phyloP scores from a whole-genome alignment of 2,329 filamentous ascomycete species.

The Amesomyces nigricolor region DNA sequence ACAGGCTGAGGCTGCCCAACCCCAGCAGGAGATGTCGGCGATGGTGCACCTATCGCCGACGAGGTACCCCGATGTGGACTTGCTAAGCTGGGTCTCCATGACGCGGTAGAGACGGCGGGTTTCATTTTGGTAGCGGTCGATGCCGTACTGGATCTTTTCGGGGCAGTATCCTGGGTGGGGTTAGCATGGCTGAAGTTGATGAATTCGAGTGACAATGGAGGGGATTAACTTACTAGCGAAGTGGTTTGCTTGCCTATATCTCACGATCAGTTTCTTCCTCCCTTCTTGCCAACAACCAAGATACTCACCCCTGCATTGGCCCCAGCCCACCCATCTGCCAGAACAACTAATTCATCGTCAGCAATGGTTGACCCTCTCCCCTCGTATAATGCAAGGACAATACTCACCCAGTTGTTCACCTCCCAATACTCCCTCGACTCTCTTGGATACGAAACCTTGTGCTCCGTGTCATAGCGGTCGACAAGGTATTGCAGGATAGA shows the following conservation, averaged over 20 bases:
- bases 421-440: slow-evolving; percentile 73
- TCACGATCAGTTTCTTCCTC: slow-evolving; percentile 1
- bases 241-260: slow-evolving; percentile 64
- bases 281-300: neutral
- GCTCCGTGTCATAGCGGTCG: slow-evolving; percentile 71
- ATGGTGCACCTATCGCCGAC: slow-evolving; percentile 66
- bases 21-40: slow-evolving; percentile 76
- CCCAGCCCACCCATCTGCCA: slow-evolving; percentile 79
- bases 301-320: slow-evolving; percentile 62
- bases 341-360: slow-evolving; percentile 18
- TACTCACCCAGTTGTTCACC: slow-evolving; percentile 64
- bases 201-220: neutral
- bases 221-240: slow-evolving; percentile 53
- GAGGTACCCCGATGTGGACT: slow-evolving; percentile 51
- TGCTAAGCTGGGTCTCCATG: slow-evolving; percentile 64
- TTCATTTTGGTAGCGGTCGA: slow-evolving; percentile 78
- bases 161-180: slow-evolving; percentile 60
- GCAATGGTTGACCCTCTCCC: neutral
- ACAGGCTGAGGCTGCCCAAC: slow-evolving; percentile 61
- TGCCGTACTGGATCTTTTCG: slow-evolving; percentile 74
- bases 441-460: slow-evolving; percentile 74
- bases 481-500: slow-evolving; percentile 80
- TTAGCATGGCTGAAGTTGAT: neutral
- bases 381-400: neutral
- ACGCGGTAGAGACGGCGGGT: slow-evolving; percentile 75